Evolutionary conservation across 2,329 filamentous ascomycete species (phyloP).

Genomic region (Xylariaceae sp.): DNA sequence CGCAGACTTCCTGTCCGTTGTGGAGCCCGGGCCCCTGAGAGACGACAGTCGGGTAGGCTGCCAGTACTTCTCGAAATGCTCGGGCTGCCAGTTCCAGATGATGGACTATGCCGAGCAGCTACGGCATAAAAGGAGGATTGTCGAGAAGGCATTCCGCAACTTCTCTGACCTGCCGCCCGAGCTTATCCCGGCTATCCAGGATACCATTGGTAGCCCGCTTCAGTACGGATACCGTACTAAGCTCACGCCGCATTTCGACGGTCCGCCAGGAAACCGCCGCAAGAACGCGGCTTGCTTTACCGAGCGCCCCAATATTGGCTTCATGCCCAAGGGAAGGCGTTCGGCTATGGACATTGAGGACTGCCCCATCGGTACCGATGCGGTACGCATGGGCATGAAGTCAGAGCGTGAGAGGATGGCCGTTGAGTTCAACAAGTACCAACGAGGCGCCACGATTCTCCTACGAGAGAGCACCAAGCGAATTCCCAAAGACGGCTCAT

Average conservation of each 20-base stretch:
- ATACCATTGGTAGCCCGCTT: slow-evolving; percentile 85
- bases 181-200: slow-evolving; percentile 66
- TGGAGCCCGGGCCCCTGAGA: slow-evolving; percentile 66
- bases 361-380: slow-evolving; percentile 88
- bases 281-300: slow-evolving; percentile 49
- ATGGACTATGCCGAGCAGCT: slow-evolving; percentile 84
- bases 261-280: slow-evolving; percentile 53
- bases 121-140: slow-evolving; percentile 73
- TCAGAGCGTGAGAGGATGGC: slow-evolving; percentile 72
- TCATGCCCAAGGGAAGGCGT: slow-evolving; percentile 78
- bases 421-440: slow-evolving; percentile 64
- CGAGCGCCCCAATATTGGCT: slow-evolving; percentile 75
- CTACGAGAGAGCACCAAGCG: slow-evolving; percentile 79
- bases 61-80: slow-evolving; percentile 80
- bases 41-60: slow-evolving; percentile 74
- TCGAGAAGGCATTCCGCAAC: slow-evolving; percentile 87
- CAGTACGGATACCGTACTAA: slow-evolving; percentile 96
- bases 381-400: slow-evolving; percentile 72
- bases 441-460: slow-evolving; percentile 78
- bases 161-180: slow-evolving; percentile 79
- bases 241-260: slow-evolving; percentile 92
- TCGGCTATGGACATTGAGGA: slow-evolving; percentile 91
- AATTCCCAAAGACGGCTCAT: slow-evolving; percentile 44
- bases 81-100: slow-evolving; percentile 97
- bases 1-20: slow-evolving; percentile 76